Base-by-base conservation (phyloP, 441 rosid genomes). In the Kokia cookei region DNA sequence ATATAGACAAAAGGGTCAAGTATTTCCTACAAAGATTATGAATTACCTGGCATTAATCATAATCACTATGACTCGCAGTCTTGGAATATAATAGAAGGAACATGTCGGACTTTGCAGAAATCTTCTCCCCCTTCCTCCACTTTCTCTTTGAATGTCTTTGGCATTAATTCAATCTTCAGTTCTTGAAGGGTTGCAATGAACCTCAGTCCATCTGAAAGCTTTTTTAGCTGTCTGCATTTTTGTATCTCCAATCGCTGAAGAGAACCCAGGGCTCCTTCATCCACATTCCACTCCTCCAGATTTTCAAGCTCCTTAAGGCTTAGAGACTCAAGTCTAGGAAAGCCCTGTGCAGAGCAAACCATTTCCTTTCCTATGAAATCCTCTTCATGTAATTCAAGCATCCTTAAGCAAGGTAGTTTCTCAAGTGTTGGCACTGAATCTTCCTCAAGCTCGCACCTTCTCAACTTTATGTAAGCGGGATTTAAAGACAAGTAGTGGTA, bases 381-480 rank as follows among this genome's bases (percentile, higher is more conserved):
- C 6, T 45, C 0, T 0, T 19, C 13, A 7, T 54, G 59, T 10
- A 54, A 54, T 9, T 54, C 12, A 0, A 54, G 5, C 7, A 7
- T 11, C 27, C 5, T 54, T 2, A 54, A 54, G 59, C 2, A 17
- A 19, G 13, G 27, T 3, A 71, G n/a, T 54, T 71, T 40, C 45
- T 60, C 75, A 3, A 72, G 43, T 14, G 27, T 54, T 45, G 75
- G 57, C 58, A 60, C 60, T 29, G 68, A 59, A 45, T 72, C 75
- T 29, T 60, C 45, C 2, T 45, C 75, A 7, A 81, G 48, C 2
- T 3, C 0, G 17, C 11, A n/a, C 1, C 32, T 2, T 3, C 0
- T 1, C 50, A 69, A 37, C 0, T 11, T 0, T 5, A 69, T n/a
- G 29, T n/a, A 40, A 54, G 32, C 8, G 0, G 54, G 37, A 19